These are phyloP conservation scores for Ceratonia siliqua DNA, from an alignment of 306 rosid species.

Conservation along the genomic window DNA sequence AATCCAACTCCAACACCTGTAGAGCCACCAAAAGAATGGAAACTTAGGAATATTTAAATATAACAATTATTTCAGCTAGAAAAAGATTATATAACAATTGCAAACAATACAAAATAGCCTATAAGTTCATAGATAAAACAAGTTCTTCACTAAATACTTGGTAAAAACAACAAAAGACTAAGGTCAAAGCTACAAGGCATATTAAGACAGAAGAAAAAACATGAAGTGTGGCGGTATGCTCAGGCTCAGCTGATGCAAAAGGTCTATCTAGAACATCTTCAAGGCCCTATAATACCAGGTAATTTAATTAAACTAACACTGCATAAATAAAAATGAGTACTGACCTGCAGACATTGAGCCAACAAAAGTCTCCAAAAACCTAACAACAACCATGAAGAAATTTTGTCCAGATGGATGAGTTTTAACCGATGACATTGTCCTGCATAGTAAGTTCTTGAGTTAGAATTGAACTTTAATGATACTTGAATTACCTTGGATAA, in stretches of 20 bases:
- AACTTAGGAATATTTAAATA: slow-evolving; percentile 20
- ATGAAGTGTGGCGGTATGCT: background rate
- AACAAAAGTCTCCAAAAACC: slow-evolving; percentile 84
- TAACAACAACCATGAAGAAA: slow-evolving; percentile 58
- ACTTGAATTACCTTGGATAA: slow-evolving; percentile 9
- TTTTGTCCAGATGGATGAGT: slow-evolving; percentile 56
- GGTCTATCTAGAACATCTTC: background rate
- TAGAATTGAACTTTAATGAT: slow-evolving; percentile 26
- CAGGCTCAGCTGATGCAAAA: background rate
- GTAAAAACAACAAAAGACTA: background rate
- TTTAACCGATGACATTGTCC: slow-evolving; percentile 72
- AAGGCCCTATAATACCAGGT: background rate
- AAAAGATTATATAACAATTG: background rate
- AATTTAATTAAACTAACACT: background rate
- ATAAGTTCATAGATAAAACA: background rate
- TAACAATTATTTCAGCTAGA: background rate
- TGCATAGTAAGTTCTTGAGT: slow-evolving; percentile 36
- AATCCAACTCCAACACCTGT: slow-evolving; percentile 87
- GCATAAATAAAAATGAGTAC: slow-evolving; percentile 24
- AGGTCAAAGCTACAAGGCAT: background rate
- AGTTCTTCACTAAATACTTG: background rate
- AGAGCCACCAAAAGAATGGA: slow-evolving; percentile 31
- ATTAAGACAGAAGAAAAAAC: background rate
- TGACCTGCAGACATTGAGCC: slow-evolving; percentile 86
- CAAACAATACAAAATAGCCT: background rate